phyloP scores from a whole-genome alignment of 176 grass and related monocot genomes.

The Rhynchospora tenuis region DNA sequence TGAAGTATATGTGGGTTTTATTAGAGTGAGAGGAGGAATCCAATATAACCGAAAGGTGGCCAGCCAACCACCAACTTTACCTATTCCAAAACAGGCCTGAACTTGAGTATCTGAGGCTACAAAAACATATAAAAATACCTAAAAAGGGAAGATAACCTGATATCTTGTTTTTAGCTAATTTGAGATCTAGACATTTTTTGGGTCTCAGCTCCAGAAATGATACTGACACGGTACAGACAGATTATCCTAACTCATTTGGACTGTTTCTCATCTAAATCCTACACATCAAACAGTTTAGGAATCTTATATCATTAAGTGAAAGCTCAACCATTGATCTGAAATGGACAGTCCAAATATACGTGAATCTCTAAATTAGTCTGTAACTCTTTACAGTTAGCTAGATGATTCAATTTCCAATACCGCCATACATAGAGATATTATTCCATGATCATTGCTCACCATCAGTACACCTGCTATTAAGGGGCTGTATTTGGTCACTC shows the following conservation, averaged over 20 bases:
- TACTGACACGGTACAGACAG: not conserved
- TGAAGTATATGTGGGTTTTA: conserved; percentile 4
- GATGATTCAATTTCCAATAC: not conserved
- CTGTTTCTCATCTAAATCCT: not conserved
- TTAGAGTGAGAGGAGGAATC: not conserved
- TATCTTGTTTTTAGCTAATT: conserved; percentile 4
- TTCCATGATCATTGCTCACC: conserved; percentile 3
- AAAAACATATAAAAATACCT: not conserved
- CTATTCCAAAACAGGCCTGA: conserved; percentile 4
- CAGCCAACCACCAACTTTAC: conserved; percentile 18
- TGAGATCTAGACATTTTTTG: not conserved
- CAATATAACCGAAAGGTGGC: conserved; percentile 16
- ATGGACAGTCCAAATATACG: not conserved
- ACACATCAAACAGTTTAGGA: not conserved
- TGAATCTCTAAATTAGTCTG: not conserved
- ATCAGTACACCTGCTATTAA: not conserved
- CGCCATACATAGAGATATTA: not conserved
- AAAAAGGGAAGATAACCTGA: not conserved
- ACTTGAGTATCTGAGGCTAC: not conserved
- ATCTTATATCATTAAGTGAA: not conserved
- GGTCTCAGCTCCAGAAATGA: not conserved
- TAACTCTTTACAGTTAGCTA: not conserved
- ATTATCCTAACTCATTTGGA: not conserved
- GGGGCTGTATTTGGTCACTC: not conserved
- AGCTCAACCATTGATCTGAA: not conserved